Base-by-base conservation (phyloP, 805 yeast species). In the Ogataea pini region DNA sequence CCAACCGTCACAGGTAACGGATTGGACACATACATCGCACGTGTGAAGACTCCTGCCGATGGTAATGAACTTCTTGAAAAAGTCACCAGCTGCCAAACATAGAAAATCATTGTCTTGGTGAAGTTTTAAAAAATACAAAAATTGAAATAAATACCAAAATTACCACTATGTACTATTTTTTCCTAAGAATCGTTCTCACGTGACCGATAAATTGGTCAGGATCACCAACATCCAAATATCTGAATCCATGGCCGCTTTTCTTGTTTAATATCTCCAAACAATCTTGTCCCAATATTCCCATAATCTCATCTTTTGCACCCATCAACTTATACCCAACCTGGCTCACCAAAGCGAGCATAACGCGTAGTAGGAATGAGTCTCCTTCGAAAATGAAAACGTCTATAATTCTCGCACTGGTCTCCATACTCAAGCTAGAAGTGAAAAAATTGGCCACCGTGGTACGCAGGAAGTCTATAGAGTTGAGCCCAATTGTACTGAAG, bases 1-100 rank as follows among this genome's bases (percentile, higher is more conserved):
- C 88, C 96, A 2, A 78, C 78, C 12, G 75, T 87, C 42, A 77
- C 75, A 28, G 67, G 73, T 2, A 78, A 73, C 6, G 85, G 83
- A 36, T 72, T 90, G 42, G 82, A 79, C 28, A 84, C 90, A 1
- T 91, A 80, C 62, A 72, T 89, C 42, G 72, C 86, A 17, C 82
- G 80, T 58, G 95, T 92, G 37, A 92, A 91, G 70, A 82, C 89
- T 0, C 74, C 78, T n/a, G 78, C 70, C 3, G 92, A 85, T 63
- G 94, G 85, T 16, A 68, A 72, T 32, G 79, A 76, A 46, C 70
- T 87, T 48, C 60, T 76, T 22, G 64, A 63, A 7, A 56, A 58
- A 10, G 57, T 68, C 31, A 48, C 57, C 40, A 45, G 48, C 13
- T 56, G 62, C 40, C 67, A 63, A 36, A 16, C 28, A 16, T 28